These are phyloP conservation scores for Diospyros lotus DNA, from an alignment of 148 eudicot genomes.

Conservation along the genomic window DNA sequence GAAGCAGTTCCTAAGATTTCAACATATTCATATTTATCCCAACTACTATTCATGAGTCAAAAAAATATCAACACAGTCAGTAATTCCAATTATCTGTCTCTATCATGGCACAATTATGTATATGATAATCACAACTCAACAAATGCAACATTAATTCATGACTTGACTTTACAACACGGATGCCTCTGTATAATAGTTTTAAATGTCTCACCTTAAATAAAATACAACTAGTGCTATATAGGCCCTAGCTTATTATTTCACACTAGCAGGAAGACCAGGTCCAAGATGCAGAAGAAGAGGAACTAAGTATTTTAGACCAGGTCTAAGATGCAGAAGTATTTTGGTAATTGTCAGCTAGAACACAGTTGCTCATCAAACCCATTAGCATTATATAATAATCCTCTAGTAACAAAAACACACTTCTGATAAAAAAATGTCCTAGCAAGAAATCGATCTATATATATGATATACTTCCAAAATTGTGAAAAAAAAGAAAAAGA, in stretches of 20 bases:
- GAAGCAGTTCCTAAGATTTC: neutral
- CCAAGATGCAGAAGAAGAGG: neutral
- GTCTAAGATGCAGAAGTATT: too few species aligned
- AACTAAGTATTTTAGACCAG: neutral
- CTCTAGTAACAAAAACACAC: too few species aligned
- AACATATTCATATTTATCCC: neutral
- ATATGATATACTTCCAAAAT: too few species aligned
- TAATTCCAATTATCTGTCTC: neutral
- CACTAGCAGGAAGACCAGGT: too few species aligned
- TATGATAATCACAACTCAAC: neutral
- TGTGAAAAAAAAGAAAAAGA: too few species aligned
- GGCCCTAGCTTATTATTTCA: neutral
- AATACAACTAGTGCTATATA: neutral
- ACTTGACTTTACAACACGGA: constrained; percentile 13
- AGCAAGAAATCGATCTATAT: too few species aligned
- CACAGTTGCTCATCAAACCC: too few species aligned
- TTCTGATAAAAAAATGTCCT: too few species aligned
- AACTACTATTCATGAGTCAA: neutral
- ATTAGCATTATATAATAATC: too few species aligned
- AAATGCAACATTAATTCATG: constrained; percentile 1
- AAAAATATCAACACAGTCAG: constrained; percentile 10
- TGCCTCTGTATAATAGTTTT: neutral
- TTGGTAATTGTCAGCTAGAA: too few species aligned
- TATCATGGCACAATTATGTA: constrained; percentile 1
- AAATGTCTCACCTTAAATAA: neutral